Percentiles rank a stretch among this genome's conserved stretches.
These are phyloP conservation scores for Sporobolomyces pararoseus DNA, from an alignment of 768 basidiomycete genomes.

Conservation along the genomic window DNA sequence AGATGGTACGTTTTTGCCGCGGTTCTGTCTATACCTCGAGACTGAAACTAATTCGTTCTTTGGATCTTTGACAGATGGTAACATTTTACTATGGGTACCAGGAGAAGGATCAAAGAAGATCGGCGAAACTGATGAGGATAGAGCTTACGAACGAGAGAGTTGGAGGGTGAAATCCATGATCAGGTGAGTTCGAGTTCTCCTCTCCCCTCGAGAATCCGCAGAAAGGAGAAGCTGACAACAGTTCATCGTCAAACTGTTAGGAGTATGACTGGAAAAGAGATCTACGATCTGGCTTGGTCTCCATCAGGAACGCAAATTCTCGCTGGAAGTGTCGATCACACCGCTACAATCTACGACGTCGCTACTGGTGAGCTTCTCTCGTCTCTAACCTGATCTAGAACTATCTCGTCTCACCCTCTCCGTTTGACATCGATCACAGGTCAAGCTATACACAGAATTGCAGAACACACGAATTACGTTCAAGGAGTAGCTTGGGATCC, in stretches of 20 bases:
- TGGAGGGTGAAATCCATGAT: conserved; percentile 84
- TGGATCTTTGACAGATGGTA: conserved; percentile 93
- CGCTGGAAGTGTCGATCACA: conserved; percentile 95
- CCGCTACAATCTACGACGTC: conserved; percentile 74
- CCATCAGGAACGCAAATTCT: conserved; percentile 90
- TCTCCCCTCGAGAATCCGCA: conserved; percentile 4
- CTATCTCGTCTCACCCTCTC: no score
- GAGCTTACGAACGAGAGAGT: conserved; percentile 85
- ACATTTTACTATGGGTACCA: conserved; percentile 93
- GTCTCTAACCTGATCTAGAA: no score
- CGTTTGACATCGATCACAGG: conserved; percentile 61
- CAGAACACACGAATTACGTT: conserved; percentile 92
- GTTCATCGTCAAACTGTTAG: no score
- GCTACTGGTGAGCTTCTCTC: conserved; percentile 58
- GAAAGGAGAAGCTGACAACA: no score
- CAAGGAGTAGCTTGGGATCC: conserved; percentile 99
- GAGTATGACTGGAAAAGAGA: conserved; percentile 89
- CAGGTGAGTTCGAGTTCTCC: conserved; percentile 55
- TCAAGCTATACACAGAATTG: conserved; percentile 80
- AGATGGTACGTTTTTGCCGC: conserved; percentile 68
- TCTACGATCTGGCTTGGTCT: conserved; percentile 97
- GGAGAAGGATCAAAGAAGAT: conserved; percentile 72
- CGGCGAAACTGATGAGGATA: conserved; percentile 73
- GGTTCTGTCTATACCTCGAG: background rate
- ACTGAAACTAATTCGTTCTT: no score